Evolutionary conservation across 345 rosid genomes (phyloP).

Genomic region (Murraya paniculata): DNA sequence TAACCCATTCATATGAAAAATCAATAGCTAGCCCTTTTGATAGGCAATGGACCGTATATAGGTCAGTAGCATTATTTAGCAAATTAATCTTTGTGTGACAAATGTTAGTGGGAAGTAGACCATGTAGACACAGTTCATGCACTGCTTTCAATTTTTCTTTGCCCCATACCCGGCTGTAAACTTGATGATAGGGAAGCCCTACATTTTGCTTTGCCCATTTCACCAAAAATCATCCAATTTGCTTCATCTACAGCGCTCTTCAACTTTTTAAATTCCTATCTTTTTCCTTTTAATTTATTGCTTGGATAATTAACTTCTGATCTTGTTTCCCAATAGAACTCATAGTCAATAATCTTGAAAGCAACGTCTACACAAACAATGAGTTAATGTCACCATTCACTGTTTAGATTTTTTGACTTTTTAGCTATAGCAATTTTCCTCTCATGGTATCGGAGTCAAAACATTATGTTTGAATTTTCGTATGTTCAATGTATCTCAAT

Average conservation of each 20-base stretch:
- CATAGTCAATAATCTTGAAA: neutral
- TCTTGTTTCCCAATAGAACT: neutral
- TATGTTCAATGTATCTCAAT: too few species aligned
- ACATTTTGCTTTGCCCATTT: conserved; percentile 15
- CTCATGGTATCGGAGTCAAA: neutral
- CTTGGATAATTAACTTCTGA: neutral
- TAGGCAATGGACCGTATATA: neutral
- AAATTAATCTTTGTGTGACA: neutral
- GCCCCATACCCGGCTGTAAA: conserved; percentile 3
- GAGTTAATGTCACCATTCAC: neutral
- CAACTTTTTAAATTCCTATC: neutral
- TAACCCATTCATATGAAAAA: too few species aligned
- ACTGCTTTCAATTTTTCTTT: conserved; percentile 1
- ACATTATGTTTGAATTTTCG: neutral
- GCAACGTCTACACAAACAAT: neutral
- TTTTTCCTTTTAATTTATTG: neutral
- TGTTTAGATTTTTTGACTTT: too few species aligned
- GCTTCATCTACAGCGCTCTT: conserved; percentile 17
- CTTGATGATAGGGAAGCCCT: conserved; percentile 14
- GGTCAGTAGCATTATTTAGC: neutral
- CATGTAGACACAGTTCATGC: neutral
- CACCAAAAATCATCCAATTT: conserved; percentile 2
- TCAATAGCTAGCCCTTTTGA: too few species aligned
- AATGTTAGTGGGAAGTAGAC: neutral
- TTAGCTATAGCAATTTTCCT: neutral